A percentile compares a stretch with the other conserved stretches of the same genome.
Evolutionary conservation across 2,329 filamentous ascomycete species (phyloP).

Genomic region (Alternaria viburni): DNA sequence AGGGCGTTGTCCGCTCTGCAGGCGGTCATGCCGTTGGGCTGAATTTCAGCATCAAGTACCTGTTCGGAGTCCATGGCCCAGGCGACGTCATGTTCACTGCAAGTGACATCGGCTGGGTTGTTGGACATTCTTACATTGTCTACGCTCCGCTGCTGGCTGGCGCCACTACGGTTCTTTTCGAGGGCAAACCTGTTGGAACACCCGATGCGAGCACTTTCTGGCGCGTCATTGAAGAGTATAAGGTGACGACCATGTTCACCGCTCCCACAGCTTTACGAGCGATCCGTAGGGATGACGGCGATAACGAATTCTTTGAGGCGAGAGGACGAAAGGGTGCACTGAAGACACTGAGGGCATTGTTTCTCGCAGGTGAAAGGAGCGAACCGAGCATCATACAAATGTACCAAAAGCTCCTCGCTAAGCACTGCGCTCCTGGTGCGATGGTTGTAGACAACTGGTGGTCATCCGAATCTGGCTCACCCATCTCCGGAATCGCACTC

Average conservation of each 20-base stretch:
- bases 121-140: constrained; percentile 77
- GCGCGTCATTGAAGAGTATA: constrained; percentile 83
- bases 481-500: constrained; percentile 70
- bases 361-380: constrained; percentile 86
- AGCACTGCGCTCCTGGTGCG: constrained; percentile 69
- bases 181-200: constrained; percentile 92
- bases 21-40: constrained; percentile 88
- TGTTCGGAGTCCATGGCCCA: constrained; percentile 82
- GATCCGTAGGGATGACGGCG: constrained; percentile 83
- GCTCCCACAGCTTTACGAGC: constrained; percentile 87
- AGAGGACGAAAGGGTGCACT: constrained; percentile 73
- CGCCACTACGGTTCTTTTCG: constrained; percentile 85
- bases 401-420: constrained; percentile 75
- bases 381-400: constrained; percentile 84
- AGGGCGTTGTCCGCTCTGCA: constrained; percentile 82
- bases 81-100: constrained; percentile 83
- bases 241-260: constrained; percentile 79
- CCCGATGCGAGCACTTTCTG: constrained; percentile 88
- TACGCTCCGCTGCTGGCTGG: constrained; percentile 87
- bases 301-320: constrained; percentile 68
- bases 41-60: constrained; percentile 78
- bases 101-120: constrained; percentile 92
- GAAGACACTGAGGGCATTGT: constrained; percentile 74
- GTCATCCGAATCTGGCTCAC: constrained; percentile 73
- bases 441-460: constrained; percentile 76